Base-by-base conservation (phyloP, 305 asterid genomes). In the Lippia alba region DNA sequence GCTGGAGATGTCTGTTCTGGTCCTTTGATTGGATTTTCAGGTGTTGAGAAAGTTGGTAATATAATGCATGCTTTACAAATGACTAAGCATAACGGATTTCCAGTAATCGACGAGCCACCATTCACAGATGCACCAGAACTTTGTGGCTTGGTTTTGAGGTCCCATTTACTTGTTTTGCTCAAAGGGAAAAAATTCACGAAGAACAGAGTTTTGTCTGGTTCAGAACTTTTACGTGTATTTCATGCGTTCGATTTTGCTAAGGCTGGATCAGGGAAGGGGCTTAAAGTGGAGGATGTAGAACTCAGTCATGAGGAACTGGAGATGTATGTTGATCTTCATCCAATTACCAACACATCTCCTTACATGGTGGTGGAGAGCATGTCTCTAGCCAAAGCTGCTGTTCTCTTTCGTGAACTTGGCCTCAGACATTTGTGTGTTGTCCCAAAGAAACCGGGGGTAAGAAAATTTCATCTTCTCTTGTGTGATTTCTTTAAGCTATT, bases 331-430 rank as follows among this genome's bases (percentile, higher is more conserved):
- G 97, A 94, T 83, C 91, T 94, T 16, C 99, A 89, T 81, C 96
- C 99, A 5, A 85, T 94, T 12, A 83, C 95, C 8, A 94, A 89
- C 71, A 80, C 96, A 45, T 94, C 99, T 15, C 99, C 99, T 0
- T 89, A 91, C 76, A 91, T 91, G 40, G 99, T 91, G 9, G 96
- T 91, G 19, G 99, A 94, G 79, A 81, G 93, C 10, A 94, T 94
- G 97, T 94, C 99, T 66, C 87, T 94, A 34, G 97, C 99, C 61
- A 94, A 94, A 85, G 97, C 99, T 76, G 96, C 97, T 41, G 64
- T 89, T 20, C 88, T 94, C 32, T 94, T 94, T 15, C 88, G 96
- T n/a, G 88, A 82, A 76, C 96, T 94, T 57, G 99, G 94, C 67
- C 96, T 91, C 63, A 78, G 97, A 33, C 99, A 94, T 84, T 56